Base-by-base conservation (phyloP, 495 filamentous ascomycete species). In the Aspergillus mulundensis region DNA sequence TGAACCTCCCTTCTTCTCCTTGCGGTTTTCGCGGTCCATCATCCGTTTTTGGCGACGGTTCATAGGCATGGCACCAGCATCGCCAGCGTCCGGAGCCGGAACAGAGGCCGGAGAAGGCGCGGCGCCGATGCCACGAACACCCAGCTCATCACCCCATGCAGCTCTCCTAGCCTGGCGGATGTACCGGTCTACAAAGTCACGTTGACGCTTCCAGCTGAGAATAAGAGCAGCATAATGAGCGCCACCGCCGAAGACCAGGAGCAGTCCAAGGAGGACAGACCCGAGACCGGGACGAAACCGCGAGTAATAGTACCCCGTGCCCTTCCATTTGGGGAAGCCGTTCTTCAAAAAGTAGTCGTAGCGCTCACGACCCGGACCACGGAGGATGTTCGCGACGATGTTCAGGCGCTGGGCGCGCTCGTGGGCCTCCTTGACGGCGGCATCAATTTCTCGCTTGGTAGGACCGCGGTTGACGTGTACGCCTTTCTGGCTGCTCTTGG, bases 301-400 rank as follows among this genome's bases (percentile, higher is more conserved):
- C 52, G 79, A 86, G 74, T 97, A 99, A 79, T 97, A 97, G 78
- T 97, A 99, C 50, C 92, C 95, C 16, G 94, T 97, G 32, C 95
- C 94, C 69, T 88, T 89, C 94, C 95, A 98, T 46, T 81, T 84
- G 11, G 94, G 94, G 72, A 99, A 99, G 19, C 94, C 94, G 72
- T 97, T 90, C 63, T 77, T 80, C 51, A 99, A 76, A 76, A 99
- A 99, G 70, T 96, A 84, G 70, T 99, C 92, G 69, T 99, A 99
- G 50, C 95, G 88, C 63, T 88, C 90, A 40, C 95, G 83, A 19
- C 75, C 75, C 2, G 84, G 75, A 1, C 93, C 91, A 51, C 88
- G 86, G 19, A 99, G 84, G 62, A 99, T 87, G 59, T 89, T 87
- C 57, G 86, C 83, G 36, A 97, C 85, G 63, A 92, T 81, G 61